phyloP scores from a whole-genome alignment of 768 basidiomycete genomes.

The Mycena epipterygia region DNA sequence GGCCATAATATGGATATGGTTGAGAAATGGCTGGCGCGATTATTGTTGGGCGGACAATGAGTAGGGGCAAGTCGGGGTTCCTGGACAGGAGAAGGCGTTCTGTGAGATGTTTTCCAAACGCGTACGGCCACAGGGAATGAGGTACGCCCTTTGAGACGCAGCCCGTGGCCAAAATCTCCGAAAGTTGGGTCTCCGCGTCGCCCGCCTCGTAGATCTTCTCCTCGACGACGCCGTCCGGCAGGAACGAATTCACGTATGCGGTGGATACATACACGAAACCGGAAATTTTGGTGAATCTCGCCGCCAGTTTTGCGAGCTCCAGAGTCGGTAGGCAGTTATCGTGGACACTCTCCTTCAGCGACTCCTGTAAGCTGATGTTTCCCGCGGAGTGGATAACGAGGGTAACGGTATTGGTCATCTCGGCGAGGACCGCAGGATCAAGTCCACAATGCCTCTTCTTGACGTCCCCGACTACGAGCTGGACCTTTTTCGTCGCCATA shows the following conservation, averaged over 20 bases:
- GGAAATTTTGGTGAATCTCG: not conserved
- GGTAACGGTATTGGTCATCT: not conserved
- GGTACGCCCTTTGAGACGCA: not conserved
- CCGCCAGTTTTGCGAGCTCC: not conserved
- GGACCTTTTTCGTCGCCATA: not conserved
- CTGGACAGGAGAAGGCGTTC: not conserved
- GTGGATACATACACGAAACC: not conserved
- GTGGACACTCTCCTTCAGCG: not conserved
- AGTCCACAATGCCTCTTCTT: not conserved
- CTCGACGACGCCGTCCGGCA: conserved; percentile 1
- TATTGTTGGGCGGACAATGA: conserved; percentile 12
- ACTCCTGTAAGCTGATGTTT: not conserved
- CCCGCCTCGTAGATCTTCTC: conserved; percentile 8
- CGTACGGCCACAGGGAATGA: not conserved
- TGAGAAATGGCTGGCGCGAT: conserved; percentile 9
- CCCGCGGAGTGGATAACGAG: conserved; percentile 6
- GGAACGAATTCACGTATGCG: conserved; percentile 5
- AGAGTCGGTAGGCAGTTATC: conserved; percentile 10
- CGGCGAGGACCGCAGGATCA: not conserved
- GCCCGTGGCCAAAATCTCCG: conserved; percentile 14
- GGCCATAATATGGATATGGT: conserved; percentile 9
- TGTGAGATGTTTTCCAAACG: conserved; percentile 1
- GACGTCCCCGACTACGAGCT: conserved; percentile 4
- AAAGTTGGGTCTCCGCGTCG: conserved; percentile 4
- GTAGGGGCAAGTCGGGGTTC: not conserved